Conservation (phyloP, 1,139 yeast genomes). For the Pichia sp. region DNA sequence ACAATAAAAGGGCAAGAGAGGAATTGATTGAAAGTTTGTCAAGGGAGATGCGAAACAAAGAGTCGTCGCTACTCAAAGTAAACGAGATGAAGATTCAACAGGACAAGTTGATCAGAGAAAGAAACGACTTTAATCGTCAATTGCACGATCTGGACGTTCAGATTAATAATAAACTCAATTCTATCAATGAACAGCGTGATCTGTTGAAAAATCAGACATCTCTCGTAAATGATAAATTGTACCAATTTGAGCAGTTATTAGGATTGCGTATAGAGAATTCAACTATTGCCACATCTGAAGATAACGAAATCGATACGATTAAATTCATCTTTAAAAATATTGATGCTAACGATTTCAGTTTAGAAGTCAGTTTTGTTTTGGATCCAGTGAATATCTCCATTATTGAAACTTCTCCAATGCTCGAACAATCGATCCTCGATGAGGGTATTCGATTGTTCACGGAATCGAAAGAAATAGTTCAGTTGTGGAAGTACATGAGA, state of each 20-base stretch:
- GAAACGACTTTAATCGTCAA: slow-evolving; percentile 14
- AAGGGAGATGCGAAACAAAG: slow-evolving; percentile 16
- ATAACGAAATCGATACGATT: slow-evolving; percentile 25
- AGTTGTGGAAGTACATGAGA: slow-evolving; percentile 35
- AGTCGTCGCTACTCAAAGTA: slow-evolving; percentile 19
- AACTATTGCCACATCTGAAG: slow-evolving; percentile 3
- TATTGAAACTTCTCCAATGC: slow-evolving; percentile 30
- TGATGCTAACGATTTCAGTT: slow-evolving; percentile 37
- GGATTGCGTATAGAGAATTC: slow-evolving; percentile 35
- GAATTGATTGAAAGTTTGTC: slow-evolving; percentile 15
- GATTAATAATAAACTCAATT: slow-evolving; percentile 14
- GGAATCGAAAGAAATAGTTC: slow-evolving; percentile 33
- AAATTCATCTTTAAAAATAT: slow-evolving; percentile 37
- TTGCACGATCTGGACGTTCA: slow-evolving; percentile 17
- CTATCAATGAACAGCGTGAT: slow-evolving; percentile 18
- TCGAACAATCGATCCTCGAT: slow-evolving; percentile 10
- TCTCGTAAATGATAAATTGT: slow-evolving; percentile 28
- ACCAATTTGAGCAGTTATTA: slow-evolving; percentile 37
- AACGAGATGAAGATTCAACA: slow-evolving; percentile 22
- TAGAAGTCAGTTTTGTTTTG: slow-evolving; percentile 36
- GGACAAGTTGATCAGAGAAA: slow-evolving; percentile 18
- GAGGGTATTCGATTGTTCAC: slow-evolving; percentile 26
- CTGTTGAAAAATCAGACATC: slow-evolving; percentile 19
- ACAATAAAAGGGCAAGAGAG: slow-evolving; percentile 12
- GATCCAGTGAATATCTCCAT: slow-evolving; percentile 31